These are phyloP conservation scores for Trametes villosa DNA, from an alignment of 768 basidiomycete genomes.

Conservation along the genomic window DNA sequence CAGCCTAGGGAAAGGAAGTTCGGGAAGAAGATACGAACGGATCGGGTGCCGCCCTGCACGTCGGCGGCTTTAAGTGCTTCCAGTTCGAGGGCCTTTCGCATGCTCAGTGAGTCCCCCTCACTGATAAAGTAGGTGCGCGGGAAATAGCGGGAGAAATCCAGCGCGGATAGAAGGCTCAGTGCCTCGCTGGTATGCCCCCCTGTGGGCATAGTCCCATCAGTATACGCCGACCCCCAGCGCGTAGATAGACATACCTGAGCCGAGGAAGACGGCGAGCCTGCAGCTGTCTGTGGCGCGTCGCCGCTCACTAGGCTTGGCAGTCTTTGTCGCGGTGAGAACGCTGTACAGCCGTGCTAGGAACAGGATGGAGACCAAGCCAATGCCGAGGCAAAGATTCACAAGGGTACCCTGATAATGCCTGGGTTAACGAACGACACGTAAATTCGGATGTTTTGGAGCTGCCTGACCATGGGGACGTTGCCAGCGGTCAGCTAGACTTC, in stretches of 20 bases:
- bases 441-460: background rate
- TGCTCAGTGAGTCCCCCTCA: conserved; percentile 80
- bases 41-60: conserved; percentile 13
- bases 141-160: conserved; percentile 77
- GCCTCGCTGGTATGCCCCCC: conserved; percentile 96
- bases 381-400: background rate
- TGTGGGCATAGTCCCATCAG: conserved; percentile 36
- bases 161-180: conserved; percentile 65
- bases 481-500: background rate
- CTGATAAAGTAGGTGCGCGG: conserved; percentile 82
- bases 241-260: conserved; percentile 68
- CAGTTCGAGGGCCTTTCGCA: conserved; percentile 65
- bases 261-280: conserved; percentile 83
- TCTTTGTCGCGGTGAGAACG: background rate
- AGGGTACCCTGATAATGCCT: background rate
- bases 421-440: background rate
- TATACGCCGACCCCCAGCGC: background rate
- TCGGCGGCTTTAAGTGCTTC: conserved; percentile 50
- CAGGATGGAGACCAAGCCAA: background rate
- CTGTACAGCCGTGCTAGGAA: background rate
- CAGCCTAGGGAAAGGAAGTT: conserved; percentile 7
- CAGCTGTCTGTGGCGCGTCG: conserved; percentile 36
- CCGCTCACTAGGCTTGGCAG: conserved; percentile 9
- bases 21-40: conserved; percentile 23
- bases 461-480: conserved; percentile 3